Evolutionary conservation across 208 protist species (phyloP).

Genomic region (Crithidia thermophila): DNA sequence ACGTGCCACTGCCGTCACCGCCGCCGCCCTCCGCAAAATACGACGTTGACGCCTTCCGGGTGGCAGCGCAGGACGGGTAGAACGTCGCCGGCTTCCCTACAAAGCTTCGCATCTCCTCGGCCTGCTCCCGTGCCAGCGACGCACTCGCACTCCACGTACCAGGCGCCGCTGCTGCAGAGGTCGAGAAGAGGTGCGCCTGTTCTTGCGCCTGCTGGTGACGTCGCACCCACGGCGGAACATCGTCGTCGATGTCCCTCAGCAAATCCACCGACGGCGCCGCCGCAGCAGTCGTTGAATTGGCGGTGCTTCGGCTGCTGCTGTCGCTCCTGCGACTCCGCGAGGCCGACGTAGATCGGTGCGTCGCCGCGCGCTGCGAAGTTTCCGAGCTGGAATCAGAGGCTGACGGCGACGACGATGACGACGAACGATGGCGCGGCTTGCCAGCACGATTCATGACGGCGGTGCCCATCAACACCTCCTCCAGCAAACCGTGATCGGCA

Average conservation of each 20-base stretch:
- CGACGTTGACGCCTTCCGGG: background rate
- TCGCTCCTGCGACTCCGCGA: background rate
- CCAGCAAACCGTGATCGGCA: background rate
- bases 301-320: background rate
- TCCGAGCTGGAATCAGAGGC: background rate
- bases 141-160: background rate
- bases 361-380: background rate
- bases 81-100: slow-evolving; percentile 21
- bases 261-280: background rate
- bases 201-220: slow-evolving; percentile 2
- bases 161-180: background rate
- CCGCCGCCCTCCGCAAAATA: background rate
- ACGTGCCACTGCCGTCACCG: background rate
- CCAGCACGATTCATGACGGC: too few species aligned
- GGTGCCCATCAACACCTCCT: slow-evolving; percentile 13
- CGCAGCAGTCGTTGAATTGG: background rate
- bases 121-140: background rate
- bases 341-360: background rate
- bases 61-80: slow-evolving; percentile 23
- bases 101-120: slow-evolving; percentile 1
- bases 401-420: background rate
- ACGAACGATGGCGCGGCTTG: too few species aligned
- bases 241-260: slow-evolving; percentile 22
- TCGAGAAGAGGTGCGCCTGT: background rate
- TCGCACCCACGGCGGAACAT: slow-evolving; percentile 28